Percentiles rank a stretch among this genome's conserved stretches.
These are phyloP conservation scores for Globisporangium echinulatum DNA, from an alignment of 352 stramenopile species.

Conservation along the genomic window DNA sequence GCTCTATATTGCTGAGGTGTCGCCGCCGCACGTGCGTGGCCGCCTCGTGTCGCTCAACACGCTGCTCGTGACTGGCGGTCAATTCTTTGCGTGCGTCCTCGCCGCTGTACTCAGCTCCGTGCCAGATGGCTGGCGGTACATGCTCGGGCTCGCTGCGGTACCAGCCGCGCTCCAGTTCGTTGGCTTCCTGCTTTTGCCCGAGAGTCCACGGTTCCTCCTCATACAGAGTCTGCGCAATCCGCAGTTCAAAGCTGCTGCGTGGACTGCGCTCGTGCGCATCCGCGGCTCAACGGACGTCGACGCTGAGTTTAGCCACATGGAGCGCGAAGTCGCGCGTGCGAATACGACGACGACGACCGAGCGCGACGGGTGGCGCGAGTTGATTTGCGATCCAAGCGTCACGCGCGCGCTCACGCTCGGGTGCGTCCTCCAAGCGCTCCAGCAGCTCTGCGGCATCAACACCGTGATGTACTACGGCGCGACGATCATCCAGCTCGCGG, in stretches of 20 bases:
- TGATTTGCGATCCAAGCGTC: constrained; percentile 24
- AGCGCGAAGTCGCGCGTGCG: constrained; percentile 32
- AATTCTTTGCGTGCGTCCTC: constrained; percentile 76
- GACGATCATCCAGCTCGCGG: constrained; percentile 77
- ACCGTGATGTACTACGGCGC: constrained; percentile 87
- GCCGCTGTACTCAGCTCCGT: constrained; percentile 45
- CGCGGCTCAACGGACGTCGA: constrained; percentile 46
- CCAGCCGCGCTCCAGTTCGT: constrained; percentile 66
- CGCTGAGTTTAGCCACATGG: constrained; percentile 48
- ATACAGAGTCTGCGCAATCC: constrained; percentile 20
- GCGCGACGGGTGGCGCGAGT: constrained; percentile 28
- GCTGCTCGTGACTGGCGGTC: constrained; percentile 62
- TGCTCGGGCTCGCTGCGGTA: constrained; percentile 67
- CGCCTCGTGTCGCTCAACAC: constrained; percentile 74
- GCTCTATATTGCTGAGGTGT: constrained; percentile 75
- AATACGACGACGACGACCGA: constrained; percentile 10
- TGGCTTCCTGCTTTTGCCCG: constrained; percentile 56
- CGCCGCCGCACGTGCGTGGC: constrained; percentile 53
- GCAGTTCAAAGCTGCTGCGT: constrained; percentile 29
- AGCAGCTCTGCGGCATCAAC: constrained; percentile 84
- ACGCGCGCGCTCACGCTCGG: constrained; percentile 43
- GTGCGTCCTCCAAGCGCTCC: constrained; percentile 52
- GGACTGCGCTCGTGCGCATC: constrained; percentile 38
- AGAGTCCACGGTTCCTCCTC: constrained; percentile 65
- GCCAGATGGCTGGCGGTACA: constrained; percentile 64